Conservation (phyloP, 352 stramenopile species). For the Phytophthora ramorum region DNA sequence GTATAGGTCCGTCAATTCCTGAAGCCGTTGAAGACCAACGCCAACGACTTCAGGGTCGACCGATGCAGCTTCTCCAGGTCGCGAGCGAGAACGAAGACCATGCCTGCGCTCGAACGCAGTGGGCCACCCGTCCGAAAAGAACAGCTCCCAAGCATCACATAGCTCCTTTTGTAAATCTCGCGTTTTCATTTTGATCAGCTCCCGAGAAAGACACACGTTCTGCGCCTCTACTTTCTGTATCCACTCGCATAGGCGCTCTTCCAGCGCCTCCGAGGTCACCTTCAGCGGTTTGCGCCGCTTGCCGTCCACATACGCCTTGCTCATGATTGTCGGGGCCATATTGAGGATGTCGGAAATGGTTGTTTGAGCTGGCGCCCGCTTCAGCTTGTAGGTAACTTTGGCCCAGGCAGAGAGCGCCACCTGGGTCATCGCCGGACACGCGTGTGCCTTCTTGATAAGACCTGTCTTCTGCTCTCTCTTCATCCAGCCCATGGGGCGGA, state of each 20-base stretch:
- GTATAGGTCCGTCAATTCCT: slow-evolving; percentile 10
- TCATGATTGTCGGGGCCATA: neutral
- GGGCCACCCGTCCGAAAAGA: slow-evolving; percentile 11
- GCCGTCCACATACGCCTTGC: slow-evolving; percentile 8
- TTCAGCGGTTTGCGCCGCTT: slow-evolving; percentile 7
- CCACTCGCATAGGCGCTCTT: neutral
- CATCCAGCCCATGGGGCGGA: neutral
- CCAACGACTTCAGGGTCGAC: neutral
- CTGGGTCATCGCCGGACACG: slow-evolving; percentile 4
- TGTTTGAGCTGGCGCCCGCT: neutral
- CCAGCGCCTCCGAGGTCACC: slow-evolving; percentile 10
- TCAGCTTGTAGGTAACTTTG: neutral
- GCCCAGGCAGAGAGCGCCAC: slow-evolving; percentile 1
- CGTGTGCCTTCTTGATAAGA: neutral
- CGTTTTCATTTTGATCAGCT: slow-evolving; percentile 10
- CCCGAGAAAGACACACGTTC: neutral
- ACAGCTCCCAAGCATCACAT: slow-evolving; percentile 5
- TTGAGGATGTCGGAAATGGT: slow-evolving; percentile 10
- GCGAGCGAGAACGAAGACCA: neutral
- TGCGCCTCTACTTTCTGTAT: slow-evolving; percentile 2
- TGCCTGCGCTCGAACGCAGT: neutral
- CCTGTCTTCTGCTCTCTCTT: neutral
- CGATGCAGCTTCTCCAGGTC: slow-evolving; percentile 11
- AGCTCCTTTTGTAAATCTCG: slow-evolving; percentile 12
- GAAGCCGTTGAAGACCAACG: neutral